Percentiles rank a stretch among this genome's conserved stretches.
phyloP scores from a whole-genome alignment of 2,329 filamentous ascomycete genomes.

The Ceratocystis destructans region DNA sequence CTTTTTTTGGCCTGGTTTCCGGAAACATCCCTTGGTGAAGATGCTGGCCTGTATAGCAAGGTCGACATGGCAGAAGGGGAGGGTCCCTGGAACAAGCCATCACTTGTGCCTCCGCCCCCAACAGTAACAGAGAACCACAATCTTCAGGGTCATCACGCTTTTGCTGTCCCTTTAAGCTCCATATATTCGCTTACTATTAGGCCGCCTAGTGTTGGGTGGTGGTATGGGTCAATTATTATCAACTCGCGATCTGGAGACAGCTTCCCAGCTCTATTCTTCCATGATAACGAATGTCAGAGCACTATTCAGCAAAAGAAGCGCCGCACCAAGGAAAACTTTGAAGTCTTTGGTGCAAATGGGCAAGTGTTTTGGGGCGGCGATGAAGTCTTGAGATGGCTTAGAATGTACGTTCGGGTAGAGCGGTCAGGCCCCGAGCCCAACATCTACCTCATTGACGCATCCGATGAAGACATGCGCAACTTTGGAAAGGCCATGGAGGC shows the following conservation, averaged over 20 bases:
- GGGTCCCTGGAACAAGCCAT: constrained; percentile 70
- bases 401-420: constrained; percentile 69
- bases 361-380: constrained; percentile 97
- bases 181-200: constrained; percentile 84
- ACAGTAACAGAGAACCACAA: constrained; percentile 60
- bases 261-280: constrained; percentile 92
- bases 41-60: constrained; percentile 82
- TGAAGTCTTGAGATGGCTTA: constrained; percentile 83
- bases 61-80: constrained; percentile 77
- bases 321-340: constrained; percentile 68
- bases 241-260: constrained; percentile 83
- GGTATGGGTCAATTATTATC: constrained; percentile 91
- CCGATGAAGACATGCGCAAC: constrained; percentile 64
- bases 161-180: constrained; percentile 77
- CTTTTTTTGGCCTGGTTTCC: constrained; percentile 88
- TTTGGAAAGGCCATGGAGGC: constrained; percentile 43
- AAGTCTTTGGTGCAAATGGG: constrained; percentile 74
- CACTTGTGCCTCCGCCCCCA: constrained; percentile 81
- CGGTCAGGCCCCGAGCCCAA: constrained; percentile 75
- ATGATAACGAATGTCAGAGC: constrained; percentile 90
- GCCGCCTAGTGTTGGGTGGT: constrained; percentile 91
- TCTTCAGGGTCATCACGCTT: constrained; percentile 63
- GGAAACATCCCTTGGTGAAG: constrained; percentile 74
- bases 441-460: constrained; percentile 81
- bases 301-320: constrained; percentile 91